phyloP scores from a whole-genome alignment of 2,329 filamentous ascomycete genomes.

The Fusarium sp. region DNA sequence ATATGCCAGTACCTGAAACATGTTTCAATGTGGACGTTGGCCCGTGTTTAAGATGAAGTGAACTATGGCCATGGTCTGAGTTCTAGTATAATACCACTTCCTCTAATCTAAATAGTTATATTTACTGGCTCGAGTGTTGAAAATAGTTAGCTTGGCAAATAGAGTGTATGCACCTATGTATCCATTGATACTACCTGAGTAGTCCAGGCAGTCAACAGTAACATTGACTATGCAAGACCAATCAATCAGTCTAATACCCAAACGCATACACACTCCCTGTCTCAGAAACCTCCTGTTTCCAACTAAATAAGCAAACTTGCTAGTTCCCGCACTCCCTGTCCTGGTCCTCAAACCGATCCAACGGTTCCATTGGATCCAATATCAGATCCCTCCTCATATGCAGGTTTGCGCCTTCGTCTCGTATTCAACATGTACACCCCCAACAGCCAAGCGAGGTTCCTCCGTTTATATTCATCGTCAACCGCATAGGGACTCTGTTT shows the following conservation, averaged over 20 bases:
- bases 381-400: slow-evolving; percentile 12
- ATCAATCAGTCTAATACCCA: background rate
- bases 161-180: background rate
- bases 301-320: background rate
- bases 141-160: background rate
- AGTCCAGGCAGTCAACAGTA: background rate
- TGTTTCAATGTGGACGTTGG: slow-evolving; percentile 9
- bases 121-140: background rate
- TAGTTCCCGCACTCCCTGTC: background rate
- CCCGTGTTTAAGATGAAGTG: background rate
- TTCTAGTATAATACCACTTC: background rate
- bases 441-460: background rate
- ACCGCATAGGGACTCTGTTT: background rate
- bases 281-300: background rate
- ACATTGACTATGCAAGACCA: background rate
- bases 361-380: background rate
- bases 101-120: background rate
- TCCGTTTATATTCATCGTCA: background rate
- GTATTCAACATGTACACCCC: slow-evolving; percentile 13
- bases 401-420: slow-evolving; percentile 27
- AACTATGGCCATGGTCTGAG: background rate
- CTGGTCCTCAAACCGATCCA: background rate
- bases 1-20: slow-evolving; percentile 30
- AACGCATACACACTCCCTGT: background rate
- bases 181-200: background rate